A percentile compares a stretch with the other conserved stretches of the same genome.
phyloP scores from a whole-genome alignment of 108 stramenopile genomes.

The Stephanodiscus triporus region DNA sequence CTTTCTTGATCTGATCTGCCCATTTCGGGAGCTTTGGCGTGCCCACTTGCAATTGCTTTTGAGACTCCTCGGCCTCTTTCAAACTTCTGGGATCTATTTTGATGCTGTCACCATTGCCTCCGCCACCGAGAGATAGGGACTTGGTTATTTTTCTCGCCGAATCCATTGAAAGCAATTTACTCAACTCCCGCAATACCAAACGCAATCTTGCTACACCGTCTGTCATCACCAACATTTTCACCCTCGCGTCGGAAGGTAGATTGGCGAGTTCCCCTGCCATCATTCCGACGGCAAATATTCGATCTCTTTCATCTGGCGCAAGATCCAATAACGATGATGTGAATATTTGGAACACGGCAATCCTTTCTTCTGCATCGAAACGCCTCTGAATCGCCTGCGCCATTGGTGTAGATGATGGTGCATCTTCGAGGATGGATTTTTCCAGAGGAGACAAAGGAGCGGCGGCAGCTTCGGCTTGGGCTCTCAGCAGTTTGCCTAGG shows the following conservation, averaged over 20 bases:
- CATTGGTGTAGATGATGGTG: conserved; percentile 42
- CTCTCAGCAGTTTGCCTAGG: conserved; percentile 38
- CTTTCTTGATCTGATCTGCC: conserved; percentile 69
- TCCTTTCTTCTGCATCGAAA: conserved; percentile 69
- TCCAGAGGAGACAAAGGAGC: conserved; percentile 66
- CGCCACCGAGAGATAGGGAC: conserved; percentile 29
- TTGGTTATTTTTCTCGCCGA: conserved; percentile 62
- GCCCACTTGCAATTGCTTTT: conserved; percentile 79
- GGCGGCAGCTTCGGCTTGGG: conserved; percentile 38
- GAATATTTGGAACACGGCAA: conserved; percentile 72
- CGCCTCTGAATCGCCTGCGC: conserved; percentile 32
- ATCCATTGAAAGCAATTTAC: conserved; percentile 57
- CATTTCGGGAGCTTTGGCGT: conserved; percentile 68
- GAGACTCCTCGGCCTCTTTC: conserved; percentile 52
- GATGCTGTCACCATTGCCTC: conserved; percentile 12
- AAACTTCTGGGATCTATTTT: conserved; percentile 46
- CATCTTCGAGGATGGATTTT: conserved; percentile 69
- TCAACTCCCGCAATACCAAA: conserved; percentile 53
- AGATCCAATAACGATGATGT: conserved; percentile 63
- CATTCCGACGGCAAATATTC: conserved; percentile 65
- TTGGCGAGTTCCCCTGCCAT: conserved; percentile 79
- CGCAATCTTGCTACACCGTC: conserved; percentile 67
- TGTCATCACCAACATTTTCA: conserved; percentile 54
- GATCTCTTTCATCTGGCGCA: conserved; percentile 52
- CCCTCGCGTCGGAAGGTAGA: conserved; percentile 54